Conservation (phyloP, 176 grass and related monocot genomes). For the Juncus inflexus region DNA sequence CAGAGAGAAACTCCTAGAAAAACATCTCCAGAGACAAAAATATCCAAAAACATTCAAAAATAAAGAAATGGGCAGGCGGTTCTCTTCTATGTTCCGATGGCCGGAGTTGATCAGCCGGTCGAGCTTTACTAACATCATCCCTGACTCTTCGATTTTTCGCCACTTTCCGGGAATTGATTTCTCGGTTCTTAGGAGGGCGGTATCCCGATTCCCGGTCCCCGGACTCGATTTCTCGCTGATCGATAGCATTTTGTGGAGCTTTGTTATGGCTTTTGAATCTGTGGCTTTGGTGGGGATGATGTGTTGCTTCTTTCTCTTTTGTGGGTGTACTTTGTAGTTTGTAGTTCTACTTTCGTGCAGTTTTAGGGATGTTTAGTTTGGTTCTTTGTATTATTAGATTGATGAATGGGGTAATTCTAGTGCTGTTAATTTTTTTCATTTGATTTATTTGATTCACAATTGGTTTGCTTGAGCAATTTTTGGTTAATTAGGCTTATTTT, state of each 20-base stretch:
- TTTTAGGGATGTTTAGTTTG: not conserved
- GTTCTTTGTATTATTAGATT: too few species aligned
- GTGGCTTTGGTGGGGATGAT: constrained; percentile 64
- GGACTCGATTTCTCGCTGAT: constrained; percentile 41
- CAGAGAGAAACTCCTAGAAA: not conserved
- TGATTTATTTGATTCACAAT: not conserved
- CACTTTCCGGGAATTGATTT: constrained; percentile 13
- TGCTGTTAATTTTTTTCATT: constrained; percentile 7
- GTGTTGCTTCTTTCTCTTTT: constrained; percentile 84
- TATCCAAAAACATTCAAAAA: not conserved
- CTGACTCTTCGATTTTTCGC: constrained; percentile 14
- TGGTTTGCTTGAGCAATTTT: not conserved
- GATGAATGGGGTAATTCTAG: constrained; percentile 8
- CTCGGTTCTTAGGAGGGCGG: constrained; percentile 10
- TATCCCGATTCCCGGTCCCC: constrained; percentile 47
- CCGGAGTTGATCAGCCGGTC: constrained; percentile 43
- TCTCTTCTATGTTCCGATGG: constrained; percentile 64
- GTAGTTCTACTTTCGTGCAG: not conserved
- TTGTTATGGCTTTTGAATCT: constrained; percentile 66
- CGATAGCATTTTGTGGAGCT: constrained; percentile 56
- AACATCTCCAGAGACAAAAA: not conserved
- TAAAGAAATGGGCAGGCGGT: constrained; percentile 38
- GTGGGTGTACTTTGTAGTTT: constrained; percentile 59
- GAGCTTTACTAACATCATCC: constrained; percentile 39
- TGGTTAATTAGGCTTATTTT: too few species aligned